Conservation (phyloP, 257 asterid species). For the Petrea volubilis region DNA sequence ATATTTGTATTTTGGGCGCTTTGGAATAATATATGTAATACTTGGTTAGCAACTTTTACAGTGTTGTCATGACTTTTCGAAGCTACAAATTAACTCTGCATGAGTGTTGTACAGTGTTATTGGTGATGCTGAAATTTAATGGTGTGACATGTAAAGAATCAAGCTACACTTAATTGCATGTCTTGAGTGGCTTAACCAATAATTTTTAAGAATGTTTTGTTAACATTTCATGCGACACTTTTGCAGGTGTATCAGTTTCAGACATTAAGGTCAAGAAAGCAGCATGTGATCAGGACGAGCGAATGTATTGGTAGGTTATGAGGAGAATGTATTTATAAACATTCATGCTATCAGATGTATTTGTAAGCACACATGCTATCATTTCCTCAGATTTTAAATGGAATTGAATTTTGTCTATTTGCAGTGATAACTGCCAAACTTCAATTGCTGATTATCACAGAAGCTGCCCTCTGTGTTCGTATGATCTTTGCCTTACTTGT, state of each 20-base stretch:
- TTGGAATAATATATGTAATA: not conserved
- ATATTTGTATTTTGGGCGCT: not conserved
- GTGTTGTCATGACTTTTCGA: not conserved
- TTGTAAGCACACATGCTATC: not conserved
- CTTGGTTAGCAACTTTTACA: not conserved
- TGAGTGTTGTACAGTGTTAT: not conserved
- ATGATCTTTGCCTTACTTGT: constrained; percentile 69
- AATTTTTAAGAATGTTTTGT: constrained; percentile 5
- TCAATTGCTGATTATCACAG: constrained; percentile 59
- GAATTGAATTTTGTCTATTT: constrained; percentile 5
- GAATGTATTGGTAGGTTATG: constrained; percentile 53
- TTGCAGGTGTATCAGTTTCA: constrained; percentile 44
- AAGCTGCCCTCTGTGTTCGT: constrained; percentile 58
- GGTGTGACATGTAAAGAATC: not conserved
- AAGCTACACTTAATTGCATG: not conserved
- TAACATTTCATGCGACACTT: constrained; percentile 6
- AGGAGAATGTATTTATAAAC: not conserved
- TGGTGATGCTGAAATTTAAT: not conserved
- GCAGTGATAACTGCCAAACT: constrained; percentile 62
- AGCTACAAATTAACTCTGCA: not conserved
- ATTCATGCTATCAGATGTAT: too few relatives aligned
- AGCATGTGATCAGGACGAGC: constrained; percentile 25
- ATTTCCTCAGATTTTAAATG: not conserved
- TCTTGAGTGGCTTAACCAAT: not conserved
- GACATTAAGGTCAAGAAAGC: constrained; percentile 30